These are phyloP conservation scores for Irpex sp. DNA, from an alignment of 1,284 basidiomycete species.

Conservation along the genomic window DNA sequence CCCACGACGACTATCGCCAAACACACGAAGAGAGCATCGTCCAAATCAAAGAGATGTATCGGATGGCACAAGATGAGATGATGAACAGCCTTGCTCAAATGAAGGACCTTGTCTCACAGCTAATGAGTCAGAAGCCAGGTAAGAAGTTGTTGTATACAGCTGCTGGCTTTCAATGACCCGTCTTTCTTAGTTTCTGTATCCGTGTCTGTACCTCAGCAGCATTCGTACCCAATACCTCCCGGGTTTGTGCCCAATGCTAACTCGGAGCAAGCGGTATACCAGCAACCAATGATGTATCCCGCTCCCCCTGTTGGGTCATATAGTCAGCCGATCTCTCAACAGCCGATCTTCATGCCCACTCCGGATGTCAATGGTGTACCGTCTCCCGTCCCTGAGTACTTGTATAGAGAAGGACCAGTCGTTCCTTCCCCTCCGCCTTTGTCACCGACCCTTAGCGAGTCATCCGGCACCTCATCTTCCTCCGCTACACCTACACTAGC, in stretches of 20 bases:
- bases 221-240: neutral
- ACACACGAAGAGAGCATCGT: slow-evolving; percentile 1
- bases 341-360: neutral
- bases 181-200: neutral
- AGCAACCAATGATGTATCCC: neutral
- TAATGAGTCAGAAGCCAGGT: neutral
- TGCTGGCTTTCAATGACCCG: neutral
- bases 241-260: slow-evolving; percentile 2
- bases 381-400: neutral
- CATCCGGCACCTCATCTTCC: neutral
- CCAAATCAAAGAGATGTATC: slow-evolving; percentile 1
- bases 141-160: neutral
- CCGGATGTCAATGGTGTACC: neutral
- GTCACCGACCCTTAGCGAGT: neutral
- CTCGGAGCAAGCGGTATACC: neutral
- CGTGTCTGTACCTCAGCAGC: neutral
- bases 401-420: neutral
- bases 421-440: neutral
- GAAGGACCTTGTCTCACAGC: neutral
- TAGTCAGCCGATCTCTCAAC: neutral
- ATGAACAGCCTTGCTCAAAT: neutral
- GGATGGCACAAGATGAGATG: slow-evolving; percentile 6
- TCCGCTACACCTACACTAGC: neutral
- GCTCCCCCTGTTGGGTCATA: neutral
- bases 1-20: neutral